These are phyloP conservation scores for Rhodotorula toruloides DNA, from an alignment of 768 basidiomycete genomes.

Conservation along the genomic window DNA sequence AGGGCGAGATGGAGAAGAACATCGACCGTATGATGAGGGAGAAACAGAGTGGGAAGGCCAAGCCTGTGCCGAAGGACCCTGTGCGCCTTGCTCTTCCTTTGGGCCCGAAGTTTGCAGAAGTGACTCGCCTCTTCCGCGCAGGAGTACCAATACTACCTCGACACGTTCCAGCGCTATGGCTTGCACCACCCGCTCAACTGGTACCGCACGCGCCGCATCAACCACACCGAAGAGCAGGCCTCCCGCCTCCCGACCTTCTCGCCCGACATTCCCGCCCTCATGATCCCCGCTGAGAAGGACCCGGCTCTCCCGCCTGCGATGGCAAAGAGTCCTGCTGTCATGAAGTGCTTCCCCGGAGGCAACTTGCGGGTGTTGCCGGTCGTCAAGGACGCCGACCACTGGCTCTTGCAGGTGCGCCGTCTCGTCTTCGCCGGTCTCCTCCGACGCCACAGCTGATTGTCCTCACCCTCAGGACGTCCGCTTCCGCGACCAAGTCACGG, in stretches of 20 bases:
- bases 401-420: conserved; percentile 8
- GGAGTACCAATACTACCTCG: conserved; percentile 33
- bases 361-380: conserved; percentile 18
- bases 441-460: accelerated
- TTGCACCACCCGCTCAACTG: conserved; percentile 27
- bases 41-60: conserved; percentile 6
- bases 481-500: conserved; percentile 19
- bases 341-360: conserved; percentile 20
- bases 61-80: conserved; percentile 13
- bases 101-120: neutral
- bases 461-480: conserved; percentile 13
- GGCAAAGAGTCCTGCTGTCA: conserved; percentile 4
- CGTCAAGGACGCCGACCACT: conserved; percentile 30
- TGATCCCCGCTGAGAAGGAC: conserved; percentile 24
- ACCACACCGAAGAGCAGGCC: conserved; percentile 19
- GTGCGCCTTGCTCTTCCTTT: neutral
- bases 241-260: conserved; percentile 19
- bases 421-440: too few species aligned
- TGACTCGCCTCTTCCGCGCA: neutral
- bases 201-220: conserved; percentile 30
- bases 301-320: conserved; percentile 26
- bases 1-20: conserved; percentile 19
- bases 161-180: conserved; percentile 10
- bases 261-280: conserved; percentile 26
- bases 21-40: conserved; percentile 4